These are phyloP conservation scores for Nakazawaea sp. DNA, from an alignment of 805 yeast species.

Conservation along the genomic window DNA sequence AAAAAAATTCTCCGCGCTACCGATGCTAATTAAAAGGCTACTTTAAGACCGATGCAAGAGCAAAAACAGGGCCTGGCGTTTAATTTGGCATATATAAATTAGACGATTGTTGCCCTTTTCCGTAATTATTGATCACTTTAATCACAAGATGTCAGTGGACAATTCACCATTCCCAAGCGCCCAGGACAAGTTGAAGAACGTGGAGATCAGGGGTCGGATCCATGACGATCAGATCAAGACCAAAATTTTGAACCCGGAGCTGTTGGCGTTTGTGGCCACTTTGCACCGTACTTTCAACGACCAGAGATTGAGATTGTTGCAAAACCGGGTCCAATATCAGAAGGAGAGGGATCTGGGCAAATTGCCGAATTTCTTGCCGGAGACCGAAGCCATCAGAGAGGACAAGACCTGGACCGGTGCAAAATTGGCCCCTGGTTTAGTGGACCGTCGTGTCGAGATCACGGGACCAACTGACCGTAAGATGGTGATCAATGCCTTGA, in stretches of 20 bases:
- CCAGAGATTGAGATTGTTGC: conserved; percentile 48
- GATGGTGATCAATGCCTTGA: conserved; percentile 70
- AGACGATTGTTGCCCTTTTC: too few relatives aligned
- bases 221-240: conserved; percentile 37
- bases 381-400: conserved; percentile 53
- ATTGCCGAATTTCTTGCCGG: conserved; percentile 65
- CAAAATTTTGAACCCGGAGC: conserved; percentile 48
- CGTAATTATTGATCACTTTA: too few relatives aligned
- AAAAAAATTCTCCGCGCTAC: conserved; percentile 1
- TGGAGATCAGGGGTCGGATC: conserved; percentile 47
- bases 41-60: neutral
- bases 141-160: conserved; percentile 1
- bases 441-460: conserved; percentile 68
- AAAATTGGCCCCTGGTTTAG: conserved; percentile 58
- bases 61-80: too few relatives aligned
- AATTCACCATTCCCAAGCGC: conserved; percentile 37
- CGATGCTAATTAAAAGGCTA: neutral
- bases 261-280: conserved; percentile 59
- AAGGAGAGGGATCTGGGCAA: conserved; percentile 50
- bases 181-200: conserved; percentile 38
- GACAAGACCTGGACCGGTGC: conserved; percentile 71
- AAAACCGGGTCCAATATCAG: conserved; percentile 49
- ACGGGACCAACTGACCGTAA: conserved; percentile 74
- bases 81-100: too few relatives aligned
- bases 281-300: conserved; percentile 58